These are phyloP conservation scores for Alectoria sarmentosa DNA, from an alignment of 495 filamentous ascomycete species.

Conservation along the genomic window DNA sequence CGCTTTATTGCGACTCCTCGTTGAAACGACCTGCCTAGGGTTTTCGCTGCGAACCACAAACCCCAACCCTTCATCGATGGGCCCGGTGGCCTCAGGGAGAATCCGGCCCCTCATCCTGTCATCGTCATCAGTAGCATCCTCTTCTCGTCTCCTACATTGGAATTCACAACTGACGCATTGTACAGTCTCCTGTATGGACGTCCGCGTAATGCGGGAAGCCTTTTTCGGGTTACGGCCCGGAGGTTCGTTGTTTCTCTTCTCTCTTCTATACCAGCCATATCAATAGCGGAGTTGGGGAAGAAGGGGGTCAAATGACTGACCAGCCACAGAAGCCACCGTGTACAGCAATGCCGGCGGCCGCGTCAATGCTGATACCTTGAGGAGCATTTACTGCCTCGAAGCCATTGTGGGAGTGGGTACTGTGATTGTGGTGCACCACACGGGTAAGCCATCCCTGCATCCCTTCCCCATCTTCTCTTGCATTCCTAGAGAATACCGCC, in stretches of 20 bases:
- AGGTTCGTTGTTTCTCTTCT: not conserved
- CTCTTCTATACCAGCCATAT: not conserved
- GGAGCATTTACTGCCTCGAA: not conserved
- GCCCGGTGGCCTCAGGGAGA: not conserved
- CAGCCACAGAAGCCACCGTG: not conserved
- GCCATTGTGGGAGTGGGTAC: conserved; percentile 1
- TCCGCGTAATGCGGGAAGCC: not conserved
- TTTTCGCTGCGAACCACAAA: not conserved
- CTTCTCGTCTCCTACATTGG: not conserved
- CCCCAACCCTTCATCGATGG: not conserved
- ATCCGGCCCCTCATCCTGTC: not conserved
- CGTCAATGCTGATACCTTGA: not conserved
- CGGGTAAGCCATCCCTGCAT: conserved; percentile 8
- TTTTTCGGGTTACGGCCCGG: not conserved
- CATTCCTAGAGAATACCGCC: no score
- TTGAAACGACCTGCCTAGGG: not conserved
- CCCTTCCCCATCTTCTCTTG: no score
- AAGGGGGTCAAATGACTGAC: not conserved
- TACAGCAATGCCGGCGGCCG: conserved; percentile 15
- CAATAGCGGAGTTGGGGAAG: not conserved
- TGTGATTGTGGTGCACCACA: conserved; percentile 28
- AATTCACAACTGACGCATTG: not conserved
- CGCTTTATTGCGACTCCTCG: not conserved
- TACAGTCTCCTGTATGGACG: not conserved
- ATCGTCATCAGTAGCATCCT: not conserved